Evolutionary conservation across 2,329 filamentous ascomycete genomes (phyloP), one percentile per base, ranked within the genome.

Genomic region (Grosmannia huntii): DNA sequence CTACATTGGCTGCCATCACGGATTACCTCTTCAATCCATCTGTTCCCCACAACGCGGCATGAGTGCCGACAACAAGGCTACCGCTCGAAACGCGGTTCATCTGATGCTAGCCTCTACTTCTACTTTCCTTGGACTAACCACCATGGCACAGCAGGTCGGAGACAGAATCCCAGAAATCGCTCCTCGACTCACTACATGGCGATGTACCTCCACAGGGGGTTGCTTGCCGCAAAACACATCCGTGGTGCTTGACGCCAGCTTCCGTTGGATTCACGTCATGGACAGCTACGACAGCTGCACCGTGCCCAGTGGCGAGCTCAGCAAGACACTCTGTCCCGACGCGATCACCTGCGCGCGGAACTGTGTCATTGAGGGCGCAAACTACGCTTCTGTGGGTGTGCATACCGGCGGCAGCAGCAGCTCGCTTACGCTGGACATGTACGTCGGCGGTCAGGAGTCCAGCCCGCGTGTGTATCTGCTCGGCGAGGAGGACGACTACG

Each of bases 381-480:
- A 61, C 51, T 63, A 63, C 50, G 53, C 56, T 38, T 31, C 48
- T 7, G 12, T 44, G 5, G 61, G 61, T 14, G 53, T 63, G 6
- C 10, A 25, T 21, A 62, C 60, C 44, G 52, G 55, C 27, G 41
- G 19, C 25, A 38, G 21, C 27, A 33, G 23, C 44, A 57, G 33
- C n/a, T n/a, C 55, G 19, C 56, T 63, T 14, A 61, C 56, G 2
- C 55, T 63, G 12, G n/a, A 60, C 49, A 59, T 60, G 54, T 57
- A 61, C 51, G 36, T 58, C 11, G 23, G 54, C 11, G 62, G 62
- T 14, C 9, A 56, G 41, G 50, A 59, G 27, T 60, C 62, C 11
- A 62, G 61, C 3, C 67, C 79, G 16, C 75, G 82, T 59, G 68
- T 82, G 49, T 85, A 84, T 67, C 73, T 85, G 56, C 75, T 85